Conservation (phyloP, 2,329 filamentous ascomycete species). For the Pseudogymnoascus sp. region DNA sequence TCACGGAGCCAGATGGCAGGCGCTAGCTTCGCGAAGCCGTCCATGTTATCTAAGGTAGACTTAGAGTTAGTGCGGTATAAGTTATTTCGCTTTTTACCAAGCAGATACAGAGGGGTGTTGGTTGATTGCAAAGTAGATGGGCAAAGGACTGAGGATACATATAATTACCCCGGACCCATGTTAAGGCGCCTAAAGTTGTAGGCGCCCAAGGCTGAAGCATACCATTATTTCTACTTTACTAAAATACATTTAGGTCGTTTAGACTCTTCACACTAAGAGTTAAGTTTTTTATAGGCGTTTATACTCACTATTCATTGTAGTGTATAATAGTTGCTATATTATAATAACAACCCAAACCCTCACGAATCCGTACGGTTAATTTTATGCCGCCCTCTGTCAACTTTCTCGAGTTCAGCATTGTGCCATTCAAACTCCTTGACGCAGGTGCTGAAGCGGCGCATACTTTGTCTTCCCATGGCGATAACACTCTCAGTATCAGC, state of each 20-base stretch:
- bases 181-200: no score
- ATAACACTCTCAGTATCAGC: constrained; percentile 18
- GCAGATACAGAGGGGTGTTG: not conserved
- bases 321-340: no score
- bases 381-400: constrained; percentile 13
- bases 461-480: constrained; percentile 17
- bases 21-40: not conserved
- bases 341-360: not conserved
- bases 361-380: constrained; percentile 10
- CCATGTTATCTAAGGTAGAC: not conserved
- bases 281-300: no score
- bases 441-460: constrained; percentile 19
- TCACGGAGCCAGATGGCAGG: not conserved
- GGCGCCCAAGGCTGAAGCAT: no score
- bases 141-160: no score
- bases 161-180: no score
- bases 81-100: not conserved
- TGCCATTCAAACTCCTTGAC: constrained; percentile 22
- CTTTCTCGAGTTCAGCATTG: constrained; percentile 14
- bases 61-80: not conserved
- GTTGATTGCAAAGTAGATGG: not conserved
- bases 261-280: no score
- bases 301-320: no score
- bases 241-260: no score
- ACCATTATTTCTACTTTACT: no score